Base-by-base conservation (phyloP, 2,329 filamentous ascomycete species). In the Colletotrichum cereale region DNA sequence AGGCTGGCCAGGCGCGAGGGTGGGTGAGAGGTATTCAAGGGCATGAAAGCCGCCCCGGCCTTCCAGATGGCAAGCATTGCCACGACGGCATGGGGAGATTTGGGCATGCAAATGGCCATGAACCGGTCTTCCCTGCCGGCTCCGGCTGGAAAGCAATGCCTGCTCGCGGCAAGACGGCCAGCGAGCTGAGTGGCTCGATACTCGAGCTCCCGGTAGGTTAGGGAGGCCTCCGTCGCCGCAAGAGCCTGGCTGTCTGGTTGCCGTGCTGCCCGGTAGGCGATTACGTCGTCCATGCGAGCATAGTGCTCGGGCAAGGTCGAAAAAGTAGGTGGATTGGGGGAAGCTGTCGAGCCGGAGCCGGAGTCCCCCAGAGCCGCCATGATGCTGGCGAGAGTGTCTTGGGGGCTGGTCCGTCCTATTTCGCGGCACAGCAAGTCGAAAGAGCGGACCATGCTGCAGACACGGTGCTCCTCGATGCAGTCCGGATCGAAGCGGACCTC, bases 21-120 rank as follows among this genome's bases (percentile, higher is more conserved):
- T n/a, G 52, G 52, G 21, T 56, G 34, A 18, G 52, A 56, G 5
- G 75, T 75, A 53, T 80, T 78, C 21, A 80, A 66, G 18, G 76
- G 75, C 3, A 78, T 76, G 42, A 79, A 78, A 2, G 76, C 77
- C 12, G 75, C 79, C 10, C 80, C 80, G 3, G 79, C 68, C 63
- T 78, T 79, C 66, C 79, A 74, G 18, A 79, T 60, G 5, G 73
- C 79, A 0, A 80, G 42, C 50, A 80, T 77, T 2, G 75, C 75
- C 5, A 80, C 75, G 5, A 76, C 48, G 26, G 75, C 71, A 73
- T 72, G 75, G 10, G 48, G 70, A 2, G 75, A 78, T 66, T 79
- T 80, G 16, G 77, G 74, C 29, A 76, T 75, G 52, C 73, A 77
- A 3, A 80, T 52, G 2, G 74, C 74, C 0, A 80, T 72, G 24